These are phyloP conservation scores for Kondoa subrosea DNA, from an alignment of 768 basidiomycete genomes.

Conservation along the genomic window DNA sequence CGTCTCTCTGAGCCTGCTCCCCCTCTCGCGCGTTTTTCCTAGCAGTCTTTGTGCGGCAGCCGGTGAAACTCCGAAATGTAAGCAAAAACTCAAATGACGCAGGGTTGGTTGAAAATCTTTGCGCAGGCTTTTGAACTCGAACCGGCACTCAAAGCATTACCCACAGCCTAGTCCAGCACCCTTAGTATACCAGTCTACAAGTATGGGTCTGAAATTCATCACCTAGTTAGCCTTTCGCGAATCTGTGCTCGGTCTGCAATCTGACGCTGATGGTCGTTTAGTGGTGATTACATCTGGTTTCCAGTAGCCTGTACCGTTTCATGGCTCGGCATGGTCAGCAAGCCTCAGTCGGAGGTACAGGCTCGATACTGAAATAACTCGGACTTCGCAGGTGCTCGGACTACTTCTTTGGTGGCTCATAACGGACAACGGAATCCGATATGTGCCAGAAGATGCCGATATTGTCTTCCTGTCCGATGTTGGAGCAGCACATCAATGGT, in stretches of 20 bases:
- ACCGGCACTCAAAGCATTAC: too few relatives aligned
- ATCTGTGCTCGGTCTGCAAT: too few relatives aligned
- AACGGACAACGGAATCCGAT: neutral
- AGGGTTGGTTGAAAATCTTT: too few relatives aligned
- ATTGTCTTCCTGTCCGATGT: slow-evolving; percentile 33
- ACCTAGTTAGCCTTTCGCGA: neutral
- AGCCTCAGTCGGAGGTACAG: too few relatives aligned
- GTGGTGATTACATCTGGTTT: neutral
- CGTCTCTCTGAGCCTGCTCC: too few relatives aligned
- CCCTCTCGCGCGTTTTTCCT: too few relatives aligned
- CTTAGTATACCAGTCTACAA: neutral
- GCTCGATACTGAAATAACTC: neutral
- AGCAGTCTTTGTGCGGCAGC: too few relatives aligned
- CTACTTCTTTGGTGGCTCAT: slow-evolving; percentile 1
- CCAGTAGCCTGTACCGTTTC: neutral
- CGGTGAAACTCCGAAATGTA: too few relatives aligned
- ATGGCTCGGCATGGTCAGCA: slow-evolving; percentile 6
- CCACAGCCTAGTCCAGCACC: neutral
- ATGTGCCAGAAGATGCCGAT: neutral
- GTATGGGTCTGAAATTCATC: neutral
- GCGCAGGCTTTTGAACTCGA: too few relatives aligned
- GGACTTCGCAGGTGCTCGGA: neutral
- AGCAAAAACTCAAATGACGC: too few relatives aligned
- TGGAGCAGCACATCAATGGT: slow-evolving; percentile 25
- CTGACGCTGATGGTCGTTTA: neutral